Conservation (phyloP, 1,139 yeast species). For the Spencermartinsiella ligniputridi region DNA sequence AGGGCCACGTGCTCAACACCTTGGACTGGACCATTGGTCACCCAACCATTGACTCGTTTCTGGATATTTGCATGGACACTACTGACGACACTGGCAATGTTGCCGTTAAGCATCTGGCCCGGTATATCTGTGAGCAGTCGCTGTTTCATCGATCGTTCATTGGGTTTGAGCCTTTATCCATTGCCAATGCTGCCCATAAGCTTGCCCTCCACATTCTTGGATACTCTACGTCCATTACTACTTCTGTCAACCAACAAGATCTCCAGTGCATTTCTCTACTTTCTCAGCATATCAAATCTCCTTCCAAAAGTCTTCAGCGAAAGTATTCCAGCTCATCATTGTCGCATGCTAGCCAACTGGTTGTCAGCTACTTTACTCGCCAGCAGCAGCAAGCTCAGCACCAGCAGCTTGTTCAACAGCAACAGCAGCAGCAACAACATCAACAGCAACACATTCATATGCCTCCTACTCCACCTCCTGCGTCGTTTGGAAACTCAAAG, state of each 20-base stretch:
- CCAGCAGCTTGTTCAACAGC: constrained; percentile 9
- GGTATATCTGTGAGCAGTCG: constrained; percentile 75
- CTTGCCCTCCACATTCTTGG: constrained; percentile 64
- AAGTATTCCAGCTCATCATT: constrained; percentile 32
- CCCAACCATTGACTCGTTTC: constrained; percentile 42
- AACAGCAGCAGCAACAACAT: constrained; percentile 11
- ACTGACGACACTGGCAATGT: constrained; percentile 17
- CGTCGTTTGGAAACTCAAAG: constrained; percentile 9
- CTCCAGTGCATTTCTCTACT: constrained; percentile 32
- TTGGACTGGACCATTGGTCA: constrained; percentile 80
- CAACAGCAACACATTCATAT: constrained; percentile 10
- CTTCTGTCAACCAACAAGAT: constrained; percentile 21
- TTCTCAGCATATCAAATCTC: constrained; percentile 32
- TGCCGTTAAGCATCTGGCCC: constrained; percentile 36
- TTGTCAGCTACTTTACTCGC: constrained; percentile 27
- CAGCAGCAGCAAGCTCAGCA: constrained; percentile 17
- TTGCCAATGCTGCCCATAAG: constrained; percentile 66
- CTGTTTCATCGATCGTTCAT: constrained; percentile 68
- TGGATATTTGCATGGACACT: constrained; percentile 28
- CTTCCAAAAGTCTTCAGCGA: constrained; percentile 35
- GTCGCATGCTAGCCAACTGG: constrained; percentile 29
- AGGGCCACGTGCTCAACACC: constrained; percentile 80
- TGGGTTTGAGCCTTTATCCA: constrained; percentile 53
- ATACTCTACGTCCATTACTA: constrained; percentile 30
- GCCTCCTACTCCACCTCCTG: constrained; percentile 25